Evolutionary conservation across 2,329 filamentous ascomycete species (phyloP).

Genomic region (Podosphaera aphanis): DNA sequence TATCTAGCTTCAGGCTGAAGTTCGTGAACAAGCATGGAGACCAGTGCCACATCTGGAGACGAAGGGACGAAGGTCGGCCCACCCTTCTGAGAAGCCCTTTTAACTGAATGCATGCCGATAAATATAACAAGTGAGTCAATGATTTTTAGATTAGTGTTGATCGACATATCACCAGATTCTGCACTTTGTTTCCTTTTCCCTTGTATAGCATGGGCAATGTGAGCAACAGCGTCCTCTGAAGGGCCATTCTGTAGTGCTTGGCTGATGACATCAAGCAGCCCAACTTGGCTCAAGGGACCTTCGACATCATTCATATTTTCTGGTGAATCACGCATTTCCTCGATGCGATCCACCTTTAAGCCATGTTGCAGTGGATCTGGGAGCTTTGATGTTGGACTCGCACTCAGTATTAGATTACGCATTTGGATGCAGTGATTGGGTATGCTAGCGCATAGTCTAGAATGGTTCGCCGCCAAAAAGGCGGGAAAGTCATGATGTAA

Average conservation of each 20-base stretch:
- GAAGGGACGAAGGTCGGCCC: constrained; percentile 39
- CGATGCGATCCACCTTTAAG: constrained; percentile 51
- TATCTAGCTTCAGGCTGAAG: constrained; percentile 60
- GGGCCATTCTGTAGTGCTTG: constrained; percentile 35
- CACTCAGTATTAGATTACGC: constrained; percentile 68
- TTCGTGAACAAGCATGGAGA: constrained; percentile 56
- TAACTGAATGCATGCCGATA: constrained; percentile 50
- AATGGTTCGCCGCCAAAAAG: constrained; percentile 72
- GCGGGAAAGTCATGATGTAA: constrained; percentile 89
- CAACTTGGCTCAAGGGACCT: constrained; percentile 26
- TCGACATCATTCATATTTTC: constrained; percentile 36
- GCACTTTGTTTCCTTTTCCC: constrained; percentile 32
- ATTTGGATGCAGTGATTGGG: constrained; percentile 69
- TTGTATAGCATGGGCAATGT: constrained; percentile 51
- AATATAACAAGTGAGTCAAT: constrained; percentile 70
- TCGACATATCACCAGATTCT: constrained; percentile 39
- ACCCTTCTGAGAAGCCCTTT: constrained; percentile 31
- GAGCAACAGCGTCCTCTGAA: constrained; percentile 49
- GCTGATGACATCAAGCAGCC: constrained; percentile 35
- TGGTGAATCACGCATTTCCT: constrained; percentile 48
- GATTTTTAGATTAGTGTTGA: constrained; percentile 45
- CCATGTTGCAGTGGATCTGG: constrained; percentile 50
- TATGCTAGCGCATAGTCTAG: constrained; percentile 57
- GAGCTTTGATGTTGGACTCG: constrained; percentile 42
- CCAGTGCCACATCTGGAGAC: constrained; percentile 43